These are phyloP conservation scores for Globisporangium nodosum DNA, from an alignment of 352 stramenopile genomes.

Conservation along the genomic window DNA sequence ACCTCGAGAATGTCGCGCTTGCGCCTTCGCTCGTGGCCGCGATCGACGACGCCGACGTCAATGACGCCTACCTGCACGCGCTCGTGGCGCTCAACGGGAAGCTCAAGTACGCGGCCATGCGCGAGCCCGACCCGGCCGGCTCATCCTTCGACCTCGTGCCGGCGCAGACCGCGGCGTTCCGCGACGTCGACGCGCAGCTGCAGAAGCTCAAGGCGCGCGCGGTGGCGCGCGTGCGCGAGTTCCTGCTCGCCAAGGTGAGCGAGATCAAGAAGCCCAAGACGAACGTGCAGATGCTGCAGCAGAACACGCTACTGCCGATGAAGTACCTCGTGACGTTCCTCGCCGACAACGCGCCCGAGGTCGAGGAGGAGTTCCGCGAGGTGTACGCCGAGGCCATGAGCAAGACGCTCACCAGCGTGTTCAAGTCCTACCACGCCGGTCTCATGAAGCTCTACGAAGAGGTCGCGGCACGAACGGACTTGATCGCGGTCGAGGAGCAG, in stretches of 20 bases:
- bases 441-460: slow-evolving; percentile 94
- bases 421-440: slow-evolving; percentile 95
- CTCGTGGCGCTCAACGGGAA: slow-evolving; percentile 93
- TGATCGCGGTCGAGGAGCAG: slow-evolving; percentile 95
- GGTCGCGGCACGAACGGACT: slow-evolving; percentile 88
- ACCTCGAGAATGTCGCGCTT: slow-evolving; percentile 96
- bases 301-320: slow-evolving; percentile 95
- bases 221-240: slow-evolving; percentile 83
- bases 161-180: slow-evolving; percentile 85
- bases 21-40: slow-evolving; percentile 89
- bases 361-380: slow-evolving; percentile 93
- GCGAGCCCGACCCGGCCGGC: slow-evolving; percentile 42
- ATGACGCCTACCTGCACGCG: slow-evolving; percentile 91
- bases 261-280: slow-evolving; percentile 96
- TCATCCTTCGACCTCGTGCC: slow-evolving; percentile 88
- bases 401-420: slow-evolving; percentile 93
- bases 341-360: slow-evolving; percentile 85
- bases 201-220: slow-evolving; percentile 84
- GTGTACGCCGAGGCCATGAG: slow-evolving; percentile 98
- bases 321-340: slow-evolving; percentile 96
- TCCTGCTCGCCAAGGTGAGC: slow-evolving; percentile 91
- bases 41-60: slow-evolving; percentile 93
- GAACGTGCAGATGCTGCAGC: slow-evolving; percentile 98
- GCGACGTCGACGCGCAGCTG: slow-evolving; percentile 91
- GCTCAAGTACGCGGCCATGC: slow-evolving; percentile 83